A percentile compares a stretch with the other conserved stretches of the same genome.
These are phyloP conservation scores for Tilletia caries DNA, from an alignment of 1,284 basidiomycete genomes.

Conservation along the genomic window DNA sequence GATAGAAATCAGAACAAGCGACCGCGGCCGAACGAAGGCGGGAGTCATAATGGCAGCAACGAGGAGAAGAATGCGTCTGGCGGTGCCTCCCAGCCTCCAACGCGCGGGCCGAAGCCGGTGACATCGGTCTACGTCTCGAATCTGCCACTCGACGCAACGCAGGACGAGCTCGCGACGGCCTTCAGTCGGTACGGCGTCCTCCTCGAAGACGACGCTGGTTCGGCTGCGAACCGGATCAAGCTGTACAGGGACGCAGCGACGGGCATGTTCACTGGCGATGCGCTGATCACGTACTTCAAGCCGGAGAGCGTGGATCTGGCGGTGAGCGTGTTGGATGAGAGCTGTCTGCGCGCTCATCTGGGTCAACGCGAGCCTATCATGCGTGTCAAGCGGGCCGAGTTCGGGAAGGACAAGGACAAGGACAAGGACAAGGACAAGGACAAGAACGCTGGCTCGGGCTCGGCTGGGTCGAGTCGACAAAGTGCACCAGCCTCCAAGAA, in stretches of 20 bases:
- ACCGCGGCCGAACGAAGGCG: no score
- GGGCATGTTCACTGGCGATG: conserved; percentile 90
- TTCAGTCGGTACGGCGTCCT: conserved; percentile 89
- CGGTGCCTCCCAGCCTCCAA: neutral
- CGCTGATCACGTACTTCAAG: conserved; percentile 94
- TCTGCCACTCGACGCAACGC: conserved; percentile 73
- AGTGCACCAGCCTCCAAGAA: neutral
- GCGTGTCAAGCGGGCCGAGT: conserved; percentile 79
- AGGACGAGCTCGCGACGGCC: conserved; percentile 71
- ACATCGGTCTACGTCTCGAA: conserved; percentile 88
- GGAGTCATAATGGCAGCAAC: no score
- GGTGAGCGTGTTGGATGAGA: conserved; percentile 82
- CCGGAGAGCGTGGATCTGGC: conserved; percentile 88
- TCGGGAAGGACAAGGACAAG: conserved; percentile 50
- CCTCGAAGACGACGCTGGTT: conserved; percentile 81
- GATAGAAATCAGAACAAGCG: no score
- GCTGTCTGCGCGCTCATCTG: conserved; percentile 81
- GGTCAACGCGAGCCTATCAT: conserved; percentile 65
- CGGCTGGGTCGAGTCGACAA: neutral
- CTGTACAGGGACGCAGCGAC: conserved; percentile 73
- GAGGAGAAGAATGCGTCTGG: no score
- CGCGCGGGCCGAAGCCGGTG: conserved; percentile 2
- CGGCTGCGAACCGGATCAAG: conserved; percentile 73
- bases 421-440: neutral
- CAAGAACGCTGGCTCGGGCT: neutral